phyloP scores from a whole-genome alignment of 164 flowering plant genomes.

The Macadamia tetraphylla region DNA sequence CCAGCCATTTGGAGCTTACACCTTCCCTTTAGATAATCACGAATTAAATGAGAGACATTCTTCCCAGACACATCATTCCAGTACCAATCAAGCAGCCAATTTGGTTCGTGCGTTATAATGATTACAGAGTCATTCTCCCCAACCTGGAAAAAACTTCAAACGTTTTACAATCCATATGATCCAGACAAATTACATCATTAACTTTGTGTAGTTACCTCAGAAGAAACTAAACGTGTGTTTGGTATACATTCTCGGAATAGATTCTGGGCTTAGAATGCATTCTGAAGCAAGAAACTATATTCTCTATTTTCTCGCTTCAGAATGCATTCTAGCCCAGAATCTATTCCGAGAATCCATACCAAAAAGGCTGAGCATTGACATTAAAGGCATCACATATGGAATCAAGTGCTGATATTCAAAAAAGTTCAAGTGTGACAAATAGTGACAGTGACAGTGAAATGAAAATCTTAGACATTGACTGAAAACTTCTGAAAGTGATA shows the following conservation, averaged over 20 bases:
- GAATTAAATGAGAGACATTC: conserved; percentile 52
- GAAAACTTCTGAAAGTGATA: not conserved
- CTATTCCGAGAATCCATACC: no score
- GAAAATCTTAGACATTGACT: no score
- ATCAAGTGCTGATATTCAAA: no score
- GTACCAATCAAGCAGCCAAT: conserved; percentile 81
- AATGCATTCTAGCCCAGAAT: no score
- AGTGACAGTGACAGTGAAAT: no score
- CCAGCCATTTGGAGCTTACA: conserved; percentile 77
- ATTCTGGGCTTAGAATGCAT: no score
- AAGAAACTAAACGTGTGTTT: no score
- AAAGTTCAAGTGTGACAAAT: no score
- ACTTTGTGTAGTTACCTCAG: not conserved
- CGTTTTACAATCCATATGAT: not conserved
- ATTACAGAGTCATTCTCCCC: conserved; percentile 60
- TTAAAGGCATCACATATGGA: no score
- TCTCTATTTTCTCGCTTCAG: no score
- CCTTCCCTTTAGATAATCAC: conserved; percentile 61
- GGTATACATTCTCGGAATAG: no score
- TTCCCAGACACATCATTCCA: conserved; percentile 64
- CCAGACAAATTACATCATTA: not conserved
- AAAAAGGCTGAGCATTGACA: not conserved
- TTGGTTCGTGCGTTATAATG: conserved; percentile 78
- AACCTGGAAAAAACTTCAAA: conserved; percentile 31
- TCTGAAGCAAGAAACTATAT: no score